Evolutionary conservation across 768 basidiomycete genomes (phyloP), one percentile per base, ranked within the genome.

Genomic region (Termitomyces sp.): DNA sequence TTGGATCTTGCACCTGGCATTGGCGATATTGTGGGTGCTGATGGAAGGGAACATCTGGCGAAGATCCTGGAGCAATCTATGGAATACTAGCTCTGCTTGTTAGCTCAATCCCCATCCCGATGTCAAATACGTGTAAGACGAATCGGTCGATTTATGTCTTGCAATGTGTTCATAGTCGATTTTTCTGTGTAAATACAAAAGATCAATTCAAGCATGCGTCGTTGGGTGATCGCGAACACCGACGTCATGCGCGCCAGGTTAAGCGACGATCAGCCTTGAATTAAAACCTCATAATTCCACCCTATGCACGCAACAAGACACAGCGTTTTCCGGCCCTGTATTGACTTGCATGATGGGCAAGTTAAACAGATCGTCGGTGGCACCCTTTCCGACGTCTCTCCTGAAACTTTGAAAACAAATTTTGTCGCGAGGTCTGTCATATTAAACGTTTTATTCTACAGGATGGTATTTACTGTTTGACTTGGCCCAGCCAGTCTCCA

Each of bases 311-410:
- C 74, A 67, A 52, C 71, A 67, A 48, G 78, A 71, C 65, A 74
- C 60, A 84, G 80, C 65, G 70, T 81, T 48, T 96, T 97, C 76
- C 81, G 89, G 56, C 97, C 97, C 20, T 99, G 97, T 70, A 98
- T 99, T 65, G 97, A 99, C 73, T 82, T 99, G 16, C 97, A 99
- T 74, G 82, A 88, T 58, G 97, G 97, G 5, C 81, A 93, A 66
- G 97, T 99, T 57, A 98, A 98, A 74, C 97, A 99, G 74, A 98
- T 99, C 55, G 92, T 99, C 14, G 97, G 97, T 43, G 93, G 95
- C 4, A 95, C 94, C 4, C 80, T 99, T 32, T 91, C 89, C 20
- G 89, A 93, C 51, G 64, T 71, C 24, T 69, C 82, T 34, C 83
- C 89, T 7, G 74, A 78, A 24, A 69, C 68, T 40, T 78, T 97